Evolutionary conservation across 2,329 filamentous ascomycete genomes (phyloP), one percentile per base, ranked within the genome.

Genomic region (Coccinonectria pachysandricola): DNA sequence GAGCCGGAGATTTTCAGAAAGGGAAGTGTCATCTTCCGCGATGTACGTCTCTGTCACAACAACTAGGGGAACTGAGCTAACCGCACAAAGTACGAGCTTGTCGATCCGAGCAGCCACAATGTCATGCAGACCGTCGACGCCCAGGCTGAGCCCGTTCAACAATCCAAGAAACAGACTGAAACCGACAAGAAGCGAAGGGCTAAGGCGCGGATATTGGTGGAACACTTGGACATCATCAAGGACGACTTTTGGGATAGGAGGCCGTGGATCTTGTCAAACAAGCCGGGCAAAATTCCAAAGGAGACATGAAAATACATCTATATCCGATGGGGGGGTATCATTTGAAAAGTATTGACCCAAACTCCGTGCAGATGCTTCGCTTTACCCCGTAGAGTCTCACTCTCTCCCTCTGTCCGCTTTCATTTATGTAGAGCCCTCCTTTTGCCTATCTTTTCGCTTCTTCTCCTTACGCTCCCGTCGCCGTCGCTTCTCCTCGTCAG

Each of bases 1-100:
- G 91, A 98, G 54, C 75, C 75, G 0, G 85, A 92, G 37, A 86
- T 95, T 10, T 94, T 74, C 55, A 91, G 79, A 53, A 98, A 96
- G 53, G 91, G 91, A 4, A 96, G 84, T 40, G 79, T 95, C 2
- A 57, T 96, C 5, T 91, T 87, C 52, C 71, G 87, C 43, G 81
- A 91, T 51, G 80, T 81, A 57, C 47, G 71, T 54, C 11, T 8
- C 11, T 9, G 3, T 13, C 5, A 4, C 14, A 8, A 15, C 6
- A 6, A 9, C 1, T 19, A 7, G 5, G 7, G 12, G 15, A 13
- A 6, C 17, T 12, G 4, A 27, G 25, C 44, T 59, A 27, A 56
- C 42, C 6, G 23, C 27, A 15, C 6, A 7, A 34, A 83, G 75
- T 85, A 83, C 48, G 76, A 83, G 48, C 57, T 84, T 10, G 75